phyloP scores from a whole-genome alignment of 2,329 filamentous ascomycete genomes.

The Gliomastix tumulicola region DNA sequence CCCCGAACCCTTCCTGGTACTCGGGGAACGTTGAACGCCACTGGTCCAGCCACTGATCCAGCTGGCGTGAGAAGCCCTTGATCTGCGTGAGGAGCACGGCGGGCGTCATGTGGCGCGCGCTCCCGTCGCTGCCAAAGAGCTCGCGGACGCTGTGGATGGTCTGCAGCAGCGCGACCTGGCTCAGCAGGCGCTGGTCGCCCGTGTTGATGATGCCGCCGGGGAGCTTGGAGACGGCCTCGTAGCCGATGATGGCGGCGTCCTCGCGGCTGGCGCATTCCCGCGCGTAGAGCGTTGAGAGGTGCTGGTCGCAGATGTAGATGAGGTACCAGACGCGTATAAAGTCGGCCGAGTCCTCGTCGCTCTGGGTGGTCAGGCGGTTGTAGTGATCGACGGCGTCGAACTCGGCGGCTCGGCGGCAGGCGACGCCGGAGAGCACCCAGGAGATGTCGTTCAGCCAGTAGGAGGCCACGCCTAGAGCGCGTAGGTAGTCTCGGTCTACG shows the following conservation, averaged over 20 bases:
- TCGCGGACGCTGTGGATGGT: slow-evolving; percentile 48
- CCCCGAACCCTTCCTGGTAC: slow-evolving; percentile 28
- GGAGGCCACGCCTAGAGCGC: slow-evolving; percentile 51
- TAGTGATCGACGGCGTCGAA: slow-evolving; percentile 35
- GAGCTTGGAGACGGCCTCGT: slow-evolving; percentile 45
- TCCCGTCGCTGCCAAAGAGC: slow-evolving; percentile 47
- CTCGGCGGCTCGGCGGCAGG: slow-evolving; percentile 40
- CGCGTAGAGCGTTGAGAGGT: slow-evolving; percentile 54
- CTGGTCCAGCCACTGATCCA: slow-evolving; percentile 26
- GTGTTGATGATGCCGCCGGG: no score
- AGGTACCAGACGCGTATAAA: slow-evolving; percentile 54
- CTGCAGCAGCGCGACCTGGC: slow-evolving; percentile 49
- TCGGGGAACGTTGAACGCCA: slow-evolving; percentile 24
- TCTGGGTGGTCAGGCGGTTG: slow-evolving; percentile 25
- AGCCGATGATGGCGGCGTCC: slow-evolving; percentile 48
- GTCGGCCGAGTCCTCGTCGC: slow-evolving; percentile 37
- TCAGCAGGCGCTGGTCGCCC: slow-evolving; percentile 48
- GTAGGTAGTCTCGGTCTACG: slow-evolving; percentile 40
- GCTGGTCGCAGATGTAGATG: slow-evolving; percentile 54
- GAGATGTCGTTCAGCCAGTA: slow-evolving; percentile 58
- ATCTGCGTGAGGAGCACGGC: slow-evolving; percentile 42
- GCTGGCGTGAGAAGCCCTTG: slow-evolving; percentile 18
- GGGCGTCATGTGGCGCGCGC: slow-evolving; percentile 36
- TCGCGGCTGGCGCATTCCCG: slow-evolving; percentile 51
- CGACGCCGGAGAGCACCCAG: slow-evolving; percentile 53